A percentile compares a stretch with the other conserved stretches of the same genome.
phyloP scores from a whole-genome alignment of 495 filamentous ascomycete genomes.

The Aspergillus sclerotiicarbonarius region DNA sequence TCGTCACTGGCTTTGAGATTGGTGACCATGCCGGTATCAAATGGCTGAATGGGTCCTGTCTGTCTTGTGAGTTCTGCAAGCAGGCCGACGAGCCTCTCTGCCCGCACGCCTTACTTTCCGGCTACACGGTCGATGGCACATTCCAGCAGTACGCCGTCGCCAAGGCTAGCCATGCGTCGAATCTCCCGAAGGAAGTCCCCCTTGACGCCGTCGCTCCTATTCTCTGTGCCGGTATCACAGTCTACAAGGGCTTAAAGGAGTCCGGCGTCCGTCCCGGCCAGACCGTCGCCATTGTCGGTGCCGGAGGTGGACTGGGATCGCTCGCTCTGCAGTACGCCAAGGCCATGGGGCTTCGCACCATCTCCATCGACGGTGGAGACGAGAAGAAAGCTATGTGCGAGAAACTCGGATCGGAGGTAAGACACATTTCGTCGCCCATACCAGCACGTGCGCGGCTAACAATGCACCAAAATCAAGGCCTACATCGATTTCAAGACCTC shows the following conservation, averaged over 20 bases:
- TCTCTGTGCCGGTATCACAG: conserved; percentile 86
- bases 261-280: conserved; percentile 71
- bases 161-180: conserved; percentile 78
- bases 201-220: conserved; percentile 80
- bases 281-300: conserved; percentile 82
- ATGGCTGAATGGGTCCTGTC: conserved; percentile 86
- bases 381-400: conserved; percentile 71
- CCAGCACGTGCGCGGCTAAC: conserved; percentile 6
- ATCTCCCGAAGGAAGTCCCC: conserved; percentile 69
- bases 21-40: conserved; percentile 85
- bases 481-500: conserved; percentile 77
- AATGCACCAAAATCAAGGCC: conserved; percentile 10
- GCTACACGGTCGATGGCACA: conserved; percentile 87
- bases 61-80: conserved; percentile 77
- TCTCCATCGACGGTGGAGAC: conserved; percentile 77
- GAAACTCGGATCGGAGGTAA: conserved; percentile 59
- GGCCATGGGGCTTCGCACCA: conserved; percentile 77
- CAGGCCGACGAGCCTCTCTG: conserved; percentile 76
- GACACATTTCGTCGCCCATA: background rate
- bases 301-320: conserved; percentile 81
- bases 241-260: conserved; percentile 91
- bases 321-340: conserved; percentile 84
- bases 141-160: conserved; percentile 92
- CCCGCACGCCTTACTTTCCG: conserved; percentile 66
- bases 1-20: conserved; percentile 70